These are phyloP conservation scores for Zea mays DNA, from an alignment of 176 grass and related monocot genomes.

Conservation along the genomic window Zm-B73-REFERENCE-NAM-5.0 NC_050100.1:167661001-167661500, in stretches of 20 bases:
- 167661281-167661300: conserved; percentile 77
- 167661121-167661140: conserved; percentile 53
- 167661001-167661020: neutral
- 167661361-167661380: conserved; percentile 74
- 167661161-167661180: conserved; percentile 72
- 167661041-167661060: conserved; percentile 12
- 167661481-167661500: conserved; percentile 13
- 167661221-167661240: conserved; percentile 88
- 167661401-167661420: conserved; percentile 62
- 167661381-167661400: conserved; percentile 66
- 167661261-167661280: conserved; percentile 85
- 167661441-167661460: conserved; percentile 27
- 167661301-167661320: conserved; percentile 85
- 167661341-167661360: conserved; percentile 51
- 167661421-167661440: conserved; percentile 67
- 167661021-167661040: conserved; percentile 16
- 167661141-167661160: conserved; percentile 67
- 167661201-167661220: conserved; percentile 82
- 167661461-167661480: neutral
- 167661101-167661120: conserved; percentile 81
- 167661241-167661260: conserved; percentile 88
- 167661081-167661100: conserved; percentile 94
- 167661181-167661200: conserved; percentile 78
- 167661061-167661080: conserved; percentile 33
- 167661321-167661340: conserved; percentile 78